A percentile compares a stretch with the other conserved stretches of the same genome.
These are phyloP conservation scores for Fusarium sp. DNA, from an alignment of 2,329 filamentous ascomycete species.

Conservation along the genomic window DNA sequence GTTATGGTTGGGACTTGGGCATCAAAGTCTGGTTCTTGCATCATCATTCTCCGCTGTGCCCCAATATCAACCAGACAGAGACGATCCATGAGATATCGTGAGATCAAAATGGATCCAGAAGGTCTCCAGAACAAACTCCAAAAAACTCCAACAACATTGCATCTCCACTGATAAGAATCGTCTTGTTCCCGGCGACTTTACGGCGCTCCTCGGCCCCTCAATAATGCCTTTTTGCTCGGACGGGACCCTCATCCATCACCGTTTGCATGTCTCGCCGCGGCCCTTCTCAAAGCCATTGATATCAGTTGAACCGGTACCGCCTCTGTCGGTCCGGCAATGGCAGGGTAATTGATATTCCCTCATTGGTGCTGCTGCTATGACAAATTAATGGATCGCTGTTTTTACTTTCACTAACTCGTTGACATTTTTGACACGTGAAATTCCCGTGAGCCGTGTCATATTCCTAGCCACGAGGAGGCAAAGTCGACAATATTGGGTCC, in stretches of 20 bases:
- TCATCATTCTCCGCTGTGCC: constrained; percentile 21
- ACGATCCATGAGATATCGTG: neutral
- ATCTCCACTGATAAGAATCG: constrained; percentile 27
- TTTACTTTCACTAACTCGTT: neutral
- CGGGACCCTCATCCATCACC: neutral
- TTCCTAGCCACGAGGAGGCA: constrained; percentile 21
- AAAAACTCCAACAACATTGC: neutral
- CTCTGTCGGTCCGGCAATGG: constrained; percentile 20
- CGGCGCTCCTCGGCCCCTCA: constrained; percentile 31
- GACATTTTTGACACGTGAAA: constrained; percentile 22
- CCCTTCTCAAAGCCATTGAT: constrained; percentile 7
- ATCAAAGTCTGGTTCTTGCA: constrained; percentile 21
- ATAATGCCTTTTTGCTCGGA: constrained; percentile 11
- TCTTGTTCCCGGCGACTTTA: constrained; percentile 18
- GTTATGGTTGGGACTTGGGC: constrained; percentile 24
- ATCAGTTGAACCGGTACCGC: neutral
- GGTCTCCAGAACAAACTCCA: neutral
- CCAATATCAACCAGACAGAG: constrained; percentile 9
- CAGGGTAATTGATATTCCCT: neutral
- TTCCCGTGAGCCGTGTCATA: constrained; percentile 26
- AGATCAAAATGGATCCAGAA: constrained; percentile 15
- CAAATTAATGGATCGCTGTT: neutral
- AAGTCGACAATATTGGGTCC: neutral
- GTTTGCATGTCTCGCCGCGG: constrained; percentile 4
- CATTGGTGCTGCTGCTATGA: constrained; percentile 5